Evolutionary conservation across 192 early-diverging fungal species (phyloP).

Genomic region (Haplosporangium gracile): DNA sequence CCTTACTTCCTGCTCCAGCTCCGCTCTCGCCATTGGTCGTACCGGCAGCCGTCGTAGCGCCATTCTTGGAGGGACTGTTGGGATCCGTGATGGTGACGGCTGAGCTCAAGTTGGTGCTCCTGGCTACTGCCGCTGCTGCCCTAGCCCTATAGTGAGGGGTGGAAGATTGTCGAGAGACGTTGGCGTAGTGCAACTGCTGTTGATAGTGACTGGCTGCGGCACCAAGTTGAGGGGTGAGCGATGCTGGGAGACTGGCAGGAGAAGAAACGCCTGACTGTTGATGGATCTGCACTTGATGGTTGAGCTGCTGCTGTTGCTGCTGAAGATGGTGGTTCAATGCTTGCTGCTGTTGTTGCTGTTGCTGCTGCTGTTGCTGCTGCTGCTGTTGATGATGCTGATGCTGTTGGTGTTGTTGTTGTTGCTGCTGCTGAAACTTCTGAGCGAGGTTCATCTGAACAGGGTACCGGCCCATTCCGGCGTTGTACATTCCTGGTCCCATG

Average conservation of each 20-base stretch:
- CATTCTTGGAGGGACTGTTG: constrained; percentile 60
- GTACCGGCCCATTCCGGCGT: constrained; percentile 39
- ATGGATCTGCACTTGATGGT: constrained; percentile 13
- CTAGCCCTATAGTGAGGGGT: constrained; percentile 91
- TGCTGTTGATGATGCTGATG: constrained; percentile 9
- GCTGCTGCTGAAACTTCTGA: constrained; percentile 59
- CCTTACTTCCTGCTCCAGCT: constrained; percentile 14
- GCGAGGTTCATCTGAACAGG: constrained; percentile 54
- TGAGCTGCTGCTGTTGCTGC: constrained; percentile 6
- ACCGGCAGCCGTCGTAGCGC: constrained; percentile 42
- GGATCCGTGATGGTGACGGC: constrained; percentile 64
- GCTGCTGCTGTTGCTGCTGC: constrained; percentile 21
- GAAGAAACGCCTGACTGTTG: constrained; percentile 9
- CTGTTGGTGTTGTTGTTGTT: constrained; percentile 40
- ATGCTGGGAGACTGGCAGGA: constrained; percentile 11
- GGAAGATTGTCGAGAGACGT: constrained; percentile 76
- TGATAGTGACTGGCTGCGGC: constrained; percentile 66
- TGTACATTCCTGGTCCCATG: constrained; percentile 25
- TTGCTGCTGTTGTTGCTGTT: constrained; percentile 19
- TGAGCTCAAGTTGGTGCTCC: constrained; percentile 57
- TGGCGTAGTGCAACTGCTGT: constrained; percentile 78
- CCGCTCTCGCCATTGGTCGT: constrained; percentile 36
- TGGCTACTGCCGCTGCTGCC: constrained; percentile 81
- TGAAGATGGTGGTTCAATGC: constrained; percentile 4
- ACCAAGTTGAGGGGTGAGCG: constrained; percentile 10